Conservation (phyloP, 2,329 filamentous ascomycete species). For the Daldinia sp. region DNA sequence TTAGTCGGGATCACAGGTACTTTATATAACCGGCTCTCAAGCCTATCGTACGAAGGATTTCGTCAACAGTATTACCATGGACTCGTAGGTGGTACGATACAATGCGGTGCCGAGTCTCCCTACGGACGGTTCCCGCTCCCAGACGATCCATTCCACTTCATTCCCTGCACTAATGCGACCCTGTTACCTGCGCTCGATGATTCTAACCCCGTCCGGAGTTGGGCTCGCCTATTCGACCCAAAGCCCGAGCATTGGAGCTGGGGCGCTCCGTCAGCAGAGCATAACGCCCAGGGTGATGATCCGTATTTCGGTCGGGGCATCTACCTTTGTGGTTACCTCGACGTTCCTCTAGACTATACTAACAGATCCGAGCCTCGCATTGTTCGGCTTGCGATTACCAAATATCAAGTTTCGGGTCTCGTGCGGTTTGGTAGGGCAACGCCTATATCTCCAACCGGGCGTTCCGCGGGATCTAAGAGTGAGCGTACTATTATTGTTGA, state of each 20-base stretch:
- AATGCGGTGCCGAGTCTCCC: conserved; percentile 36
- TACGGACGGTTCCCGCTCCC: conserved; percentile 57
- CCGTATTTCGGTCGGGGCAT: conserved; percentile 57
- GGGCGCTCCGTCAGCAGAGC: conserved; percentile 50
- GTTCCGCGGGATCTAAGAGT: conserved; percentile 54
- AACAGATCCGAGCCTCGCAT: conserved; percentile 60
- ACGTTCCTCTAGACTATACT: conserved; percentile 62
- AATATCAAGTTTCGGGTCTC: conserved; percentile 62
- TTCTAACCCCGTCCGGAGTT: conserved; percentile 52
- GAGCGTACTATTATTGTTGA: conserved; percentile 63
- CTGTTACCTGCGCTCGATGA: conserved; percentile 59
- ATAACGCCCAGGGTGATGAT: conserved; percentile 40
- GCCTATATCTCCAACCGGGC: conserved; percentile 1
- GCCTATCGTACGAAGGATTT: conserved; percentile 40
- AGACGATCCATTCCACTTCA: conserved; percentile 61
- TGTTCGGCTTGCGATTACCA: conserved; percentile 61
- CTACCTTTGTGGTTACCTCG: conserved; percentile 62
- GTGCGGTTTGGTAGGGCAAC: conserved; percentile 42
- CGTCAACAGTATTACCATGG: conserved; percentile 39
- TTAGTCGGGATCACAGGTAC: conserved; percentile 22
- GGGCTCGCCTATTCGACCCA: conserved; percentile 59
- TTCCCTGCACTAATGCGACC: conserved; percentile 60
- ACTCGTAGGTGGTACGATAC: conserved; percentile 28
- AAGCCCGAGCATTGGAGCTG: conserved; percentile 62
- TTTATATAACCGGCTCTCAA: conserved; percentile 36